phyloP scores from a whole-genome alignment of 768 basidiomycete species.

The Glaciozyma martinii region DNA sequence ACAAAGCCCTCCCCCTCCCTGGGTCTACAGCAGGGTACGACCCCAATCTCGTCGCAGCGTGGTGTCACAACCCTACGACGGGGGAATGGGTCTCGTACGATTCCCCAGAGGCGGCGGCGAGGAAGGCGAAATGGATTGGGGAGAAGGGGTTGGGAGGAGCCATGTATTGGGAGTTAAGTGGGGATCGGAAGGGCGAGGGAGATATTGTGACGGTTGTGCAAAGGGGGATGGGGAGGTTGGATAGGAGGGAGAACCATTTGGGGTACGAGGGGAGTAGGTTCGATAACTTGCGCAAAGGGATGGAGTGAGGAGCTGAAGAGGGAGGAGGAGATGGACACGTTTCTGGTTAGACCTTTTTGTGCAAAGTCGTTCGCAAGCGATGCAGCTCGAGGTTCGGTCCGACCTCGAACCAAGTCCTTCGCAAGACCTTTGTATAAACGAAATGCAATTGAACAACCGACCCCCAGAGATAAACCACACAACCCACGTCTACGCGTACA shows the following conservation, averaged over 20 bases:
- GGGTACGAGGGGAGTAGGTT: conserved; percentile 65
- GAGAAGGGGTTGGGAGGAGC: conserved; percentile 71
- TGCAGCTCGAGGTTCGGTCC: too few species aligned
- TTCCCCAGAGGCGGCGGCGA: conserved; percentile 53
- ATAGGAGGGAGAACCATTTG: conserved; percentile 70
- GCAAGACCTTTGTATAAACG: too few species aligned
- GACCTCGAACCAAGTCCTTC: too few species aligned
- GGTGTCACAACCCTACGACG: conserved; percentile 65
- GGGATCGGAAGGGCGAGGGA: conserved; percentile 67
- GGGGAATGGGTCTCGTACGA: conserved; percentile 80
- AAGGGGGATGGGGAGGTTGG: conserved; percentile 44
- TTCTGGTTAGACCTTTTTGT: too few species aligned
- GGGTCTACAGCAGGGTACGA: conserved; percentile 61
- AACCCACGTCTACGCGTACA: background rate
- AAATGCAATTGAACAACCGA: too few species aligned
- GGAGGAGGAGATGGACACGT: background rate
- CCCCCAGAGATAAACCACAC: background rate
- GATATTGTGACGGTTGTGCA: conserved; percentile 69
- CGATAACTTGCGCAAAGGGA: conserved; percentile 59
- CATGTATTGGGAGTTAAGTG: conserved; percentile 87
- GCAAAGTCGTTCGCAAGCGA: too few species aligned
- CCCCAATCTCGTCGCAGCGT: conserved; percentile 61
- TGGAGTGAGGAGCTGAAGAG: background rate
- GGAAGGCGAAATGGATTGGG: conserved; percentile 53
- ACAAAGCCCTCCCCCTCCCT: conserved; percentile 74